A percentile compares a stretch with the other conserved stretches of the same genome.
phyloP scores from a whole-genome alignment of 116 monocot genomes.

The Dioscorea cayenensis region DNA sequence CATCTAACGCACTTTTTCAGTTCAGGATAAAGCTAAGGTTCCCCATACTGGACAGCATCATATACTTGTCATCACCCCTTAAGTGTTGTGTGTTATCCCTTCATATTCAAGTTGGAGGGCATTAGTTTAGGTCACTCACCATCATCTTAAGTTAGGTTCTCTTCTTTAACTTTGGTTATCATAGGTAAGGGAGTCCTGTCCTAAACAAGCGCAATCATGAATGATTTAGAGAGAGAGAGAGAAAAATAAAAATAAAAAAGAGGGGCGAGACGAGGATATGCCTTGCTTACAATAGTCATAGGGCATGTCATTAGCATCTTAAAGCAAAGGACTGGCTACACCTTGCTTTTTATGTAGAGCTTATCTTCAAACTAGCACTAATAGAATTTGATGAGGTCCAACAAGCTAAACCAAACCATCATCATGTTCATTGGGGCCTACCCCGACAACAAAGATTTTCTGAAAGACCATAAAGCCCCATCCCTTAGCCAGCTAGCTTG shows the following conservation, averaged over 20 bases:
- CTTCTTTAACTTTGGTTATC: background rate
- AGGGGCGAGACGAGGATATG: background rate
- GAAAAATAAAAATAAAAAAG: no score
- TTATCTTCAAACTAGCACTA: background rate
- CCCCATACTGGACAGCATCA: background rate
- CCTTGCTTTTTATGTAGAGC: background rate
- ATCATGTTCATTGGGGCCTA: background rate
- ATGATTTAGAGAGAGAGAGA: no score
- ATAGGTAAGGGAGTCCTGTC: background rate
- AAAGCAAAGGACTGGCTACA: background rate
- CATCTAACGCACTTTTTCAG: background rate
- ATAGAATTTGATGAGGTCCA: background rate
- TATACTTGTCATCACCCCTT: background rate
- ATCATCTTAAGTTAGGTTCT: no score
- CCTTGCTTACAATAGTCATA: background rate
- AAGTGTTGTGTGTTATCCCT: background rate
- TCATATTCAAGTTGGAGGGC: background rate
- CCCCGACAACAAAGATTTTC: no score
- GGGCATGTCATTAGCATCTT: background rate
- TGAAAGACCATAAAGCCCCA: no score
- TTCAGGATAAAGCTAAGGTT: constrained; percentile 1
- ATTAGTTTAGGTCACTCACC: background rate
- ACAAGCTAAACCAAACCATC: background rate
- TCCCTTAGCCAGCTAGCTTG: no score
- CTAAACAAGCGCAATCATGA: background rate